A percentile compares a stretch with the other conserved stretches of the same genome.
Evolutionary conservation across 352 stramenopile species (phyloP).

Genomic region (Thalassiosira exigua): DNA sequence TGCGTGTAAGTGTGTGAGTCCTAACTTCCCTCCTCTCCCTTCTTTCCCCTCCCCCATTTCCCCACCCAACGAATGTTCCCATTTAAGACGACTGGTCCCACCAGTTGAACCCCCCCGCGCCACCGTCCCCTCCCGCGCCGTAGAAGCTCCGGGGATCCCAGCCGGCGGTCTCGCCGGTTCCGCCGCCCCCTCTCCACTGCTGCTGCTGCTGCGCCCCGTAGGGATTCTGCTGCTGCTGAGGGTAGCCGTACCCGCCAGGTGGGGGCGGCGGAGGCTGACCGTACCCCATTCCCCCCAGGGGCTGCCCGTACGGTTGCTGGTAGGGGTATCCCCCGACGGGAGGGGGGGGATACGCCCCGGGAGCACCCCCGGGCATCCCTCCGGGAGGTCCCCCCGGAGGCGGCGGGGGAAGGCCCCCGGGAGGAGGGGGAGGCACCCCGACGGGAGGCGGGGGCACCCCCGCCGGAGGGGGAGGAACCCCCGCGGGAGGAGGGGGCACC

Average conservation of each 20-base stretch:
- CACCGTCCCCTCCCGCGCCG: constrained; percentile 39
- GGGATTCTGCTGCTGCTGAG: constrained; percentile 8
- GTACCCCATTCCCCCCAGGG: constrained; percentile 22
- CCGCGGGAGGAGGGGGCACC: constrained; percentile 14
- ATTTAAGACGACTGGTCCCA: constrained; percentile 55
- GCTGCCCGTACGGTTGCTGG: constrained; percentile 42
- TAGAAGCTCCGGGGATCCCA: constrained; percentile 82
- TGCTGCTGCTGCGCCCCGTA: constrained; percentile 44
- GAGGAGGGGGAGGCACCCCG: constrained; percentile 18
- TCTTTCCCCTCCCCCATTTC: not conserved
- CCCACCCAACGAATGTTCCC: not conserved
- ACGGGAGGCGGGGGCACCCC: not conserved
- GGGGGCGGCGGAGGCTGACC: constrained; percentile 42
- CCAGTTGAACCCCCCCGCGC: constrained; percentile 81
- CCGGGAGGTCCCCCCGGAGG: too few species aligned
- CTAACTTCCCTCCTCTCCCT: too few species aligned
- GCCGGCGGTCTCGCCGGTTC: constrained; percentile 35
- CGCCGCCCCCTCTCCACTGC: constrained; percentile 27
- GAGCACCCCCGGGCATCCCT: too few species aligned
- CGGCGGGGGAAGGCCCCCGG: too few species aligned
- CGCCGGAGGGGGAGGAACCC: constrained; percentile 32
- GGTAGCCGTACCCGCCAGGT: constrained; percentile 17
- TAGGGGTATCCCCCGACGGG: too few species aligned
- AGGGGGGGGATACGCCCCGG: constrained; percentile 28
- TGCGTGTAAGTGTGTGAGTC: too few species aligned